Evolutionary conservation across 257 asterid genomes (phyloP).

Genomic region (Solanum habrochaites): DNA sequence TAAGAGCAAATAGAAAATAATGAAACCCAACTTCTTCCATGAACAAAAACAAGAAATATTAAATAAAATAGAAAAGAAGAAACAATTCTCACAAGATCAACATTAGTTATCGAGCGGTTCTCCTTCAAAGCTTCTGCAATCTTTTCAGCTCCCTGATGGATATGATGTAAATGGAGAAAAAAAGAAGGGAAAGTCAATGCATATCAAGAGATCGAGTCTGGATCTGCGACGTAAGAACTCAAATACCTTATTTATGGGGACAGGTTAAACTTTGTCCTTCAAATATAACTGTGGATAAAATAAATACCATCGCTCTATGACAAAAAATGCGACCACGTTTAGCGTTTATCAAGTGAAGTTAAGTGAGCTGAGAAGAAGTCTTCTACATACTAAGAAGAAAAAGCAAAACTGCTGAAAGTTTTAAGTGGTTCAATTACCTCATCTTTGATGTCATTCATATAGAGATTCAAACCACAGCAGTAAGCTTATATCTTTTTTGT

Average conservation of each 20-base stretch:
- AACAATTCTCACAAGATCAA: constrained; percentile 55
- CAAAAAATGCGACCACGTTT: too few species aligned
- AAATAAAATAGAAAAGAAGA: not conserved
- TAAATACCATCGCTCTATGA: not conserved
- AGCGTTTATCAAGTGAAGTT: not conserved
- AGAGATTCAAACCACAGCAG: constrained; percentile 79
- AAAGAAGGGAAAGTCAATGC: not conserved
- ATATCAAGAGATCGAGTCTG: not conserved
- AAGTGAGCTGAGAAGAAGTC: not conserved
- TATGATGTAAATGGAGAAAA: not conserved
- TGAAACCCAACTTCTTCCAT: not conserved
- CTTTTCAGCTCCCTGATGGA: constrained; percentile 59
- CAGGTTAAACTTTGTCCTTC: not conserved
- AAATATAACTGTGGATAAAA: not conserved
- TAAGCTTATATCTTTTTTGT: constrained; percentile 70
- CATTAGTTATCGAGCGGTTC: constrained; percentile 64
- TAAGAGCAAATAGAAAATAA: not conserved
- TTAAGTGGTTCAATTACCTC: constrained; percentile 37
- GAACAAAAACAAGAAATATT: not conserved
- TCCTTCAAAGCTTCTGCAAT: constrained; percentile 86
- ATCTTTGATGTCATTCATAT: constrained; percentile 88
- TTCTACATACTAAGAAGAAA: not conserved
- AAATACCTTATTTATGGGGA: not conserved
- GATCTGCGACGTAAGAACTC: not conserved
- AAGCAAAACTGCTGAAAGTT: not conserved